Evolutionary conservation across 371 early-diverging fungal genomes (phyloP), one percentile per base, ranked within the genome.

Genomic region (Gilbertella persicaria): DNA sequence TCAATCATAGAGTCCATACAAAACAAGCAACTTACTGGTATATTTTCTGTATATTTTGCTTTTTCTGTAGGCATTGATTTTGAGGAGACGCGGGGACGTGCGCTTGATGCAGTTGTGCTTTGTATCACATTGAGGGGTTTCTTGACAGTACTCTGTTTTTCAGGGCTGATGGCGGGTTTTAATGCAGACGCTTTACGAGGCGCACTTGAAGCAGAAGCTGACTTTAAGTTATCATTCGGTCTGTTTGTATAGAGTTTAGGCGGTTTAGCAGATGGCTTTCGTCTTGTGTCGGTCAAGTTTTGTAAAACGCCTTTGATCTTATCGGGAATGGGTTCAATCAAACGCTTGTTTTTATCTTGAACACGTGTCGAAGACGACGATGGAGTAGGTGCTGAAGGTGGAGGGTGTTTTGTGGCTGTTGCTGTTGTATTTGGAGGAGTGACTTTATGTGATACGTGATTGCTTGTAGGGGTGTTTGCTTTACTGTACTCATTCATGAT

Each of bases 281-380:
- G 44, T 53, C 45, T 53, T 35, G 38, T 45, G 13, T 53, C 53
- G 1, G 53, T 45, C 4, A 53, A 26, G 20, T 37, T 53, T 17
- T 53, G n/a, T 14, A 53, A 45, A 25, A 53, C 53, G 37, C 53
- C 53, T 45, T 53, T 44, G 12, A 53, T 44, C n/a, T 36, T 47
- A 47, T 37, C 38, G 25, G 25, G 53, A 44, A 28, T 26, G 19
- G 24, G 38, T 26, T 25, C 26, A 14, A 26, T 37, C 25, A 25
- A 45, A 28, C 21, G 28, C 21, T 44, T 45, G 35, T n/a, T 35
- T 36, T 47, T 47, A 36, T 47, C 47, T 36, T 30, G 20, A 47
- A 33, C 33, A 35, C 47, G 47, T 37, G 53, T 24, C 16, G 52
- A 20, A 20, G n/a, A n/a, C n/a, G n/a, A n/a, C n/a, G 19, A 14